Base-by-base conservation (phyloP, 352 stramenopile genomes). In the Globisporangium nodosum region DNA sequence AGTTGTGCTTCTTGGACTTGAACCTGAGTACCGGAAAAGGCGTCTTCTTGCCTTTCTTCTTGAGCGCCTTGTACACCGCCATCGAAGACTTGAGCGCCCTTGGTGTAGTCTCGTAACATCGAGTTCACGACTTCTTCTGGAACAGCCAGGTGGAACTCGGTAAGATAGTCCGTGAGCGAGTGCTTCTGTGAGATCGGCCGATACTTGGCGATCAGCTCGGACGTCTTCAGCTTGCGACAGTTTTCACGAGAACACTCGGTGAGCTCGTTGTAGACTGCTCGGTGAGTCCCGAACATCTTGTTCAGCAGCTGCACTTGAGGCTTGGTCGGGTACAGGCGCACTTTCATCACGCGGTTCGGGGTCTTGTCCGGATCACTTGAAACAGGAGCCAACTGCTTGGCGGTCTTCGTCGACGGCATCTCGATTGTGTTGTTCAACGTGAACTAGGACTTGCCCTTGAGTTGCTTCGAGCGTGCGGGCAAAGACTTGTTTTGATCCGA, bases 241-340 rank as follows among this genome's bases (percentile, higher is more conserved):
- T 70, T 45, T 15, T 59, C 39, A 15, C 33, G 33, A 0, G 59
- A 67, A 5, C 2, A 15, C 15, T 31, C 47, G 6, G 66, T 55
- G 6, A 64, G 5, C 46, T 66, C 61, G 47, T 67, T 70, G 48
- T 66, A 70, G 12, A 70, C 48, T 2, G 58, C 59, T 46, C 59
- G 43, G 31, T 70, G 50, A 15, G 54, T 55, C 24, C 43, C 54
- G n/a, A 66, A 64, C 54, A 66, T 62, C 15, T 66, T 59, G 42
- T 46, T 52, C 7, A 59, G 18, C 0, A 52, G 40, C 21, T 40
- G 45, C 54, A 16, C 2, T 45, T 59, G 43, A 16, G 24, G 18
- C 40, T 59, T 52, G 42, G 54, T 59, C 21, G 30, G 27, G 40
- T 59, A 45, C 11, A 59, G 42, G 0, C 27, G 24, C 5, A 52